Percentiles rank a stretch among this genome's conserved stretches.
Evolutionary conservation across 2,329 filamentous ascomycete species (phyloP).

Genomic region (Ophiosphaerella korrae): DNA sequence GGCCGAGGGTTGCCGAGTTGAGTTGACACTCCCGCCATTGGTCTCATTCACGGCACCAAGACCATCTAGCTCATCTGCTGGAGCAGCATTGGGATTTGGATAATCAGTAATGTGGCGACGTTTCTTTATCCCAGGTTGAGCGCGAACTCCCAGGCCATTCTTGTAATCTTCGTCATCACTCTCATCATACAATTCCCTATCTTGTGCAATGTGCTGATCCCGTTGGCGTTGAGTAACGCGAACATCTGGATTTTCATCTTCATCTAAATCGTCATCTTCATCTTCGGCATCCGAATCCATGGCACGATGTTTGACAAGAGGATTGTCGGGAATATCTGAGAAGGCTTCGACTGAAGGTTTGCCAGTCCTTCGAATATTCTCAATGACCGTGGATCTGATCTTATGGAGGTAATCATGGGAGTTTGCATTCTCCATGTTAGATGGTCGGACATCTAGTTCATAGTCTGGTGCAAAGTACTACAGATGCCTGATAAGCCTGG

Average conservation of each 20-base stretch:
- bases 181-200: conserved; percentile 75
- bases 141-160: conserved; percentile 71
- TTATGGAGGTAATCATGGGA: conserved; percentile 71
- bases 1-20: conserved; percentile 34
- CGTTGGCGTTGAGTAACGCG: conserved; percentile 81
- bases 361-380: conserved; percentile 68
- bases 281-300: conserved; percentile 70
- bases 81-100: conserved; percentile 57
- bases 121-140: conserved; percentile 55
- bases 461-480: conserved; percentile 73
- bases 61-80: conserved; percentile 34
- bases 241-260: conserved; percentile 83
- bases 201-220: conserved; percentile 76
- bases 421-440: conserved; percentile 75
- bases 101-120: conserved; percentile 66
- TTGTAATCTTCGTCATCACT: conserved; percentile 87
- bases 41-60: conserved; percentile 32
- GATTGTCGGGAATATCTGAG: conserved; percentile 63
- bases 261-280: conserved; percentile 71
- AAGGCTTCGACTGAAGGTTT: conserved; percentile 58
- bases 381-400: conserved; percentile 68
- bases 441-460: conserved; percentile 70
- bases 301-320: conserved; percentile 52
- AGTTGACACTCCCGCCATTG: conserved; percentile 40
- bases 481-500: conserved; percentile 20